Evolutionary conservation across 169 alveolate genomes (phyloP), one percentile per base, ranked within the genome.

Genomic region (Plasmodium ovale): DNA sequence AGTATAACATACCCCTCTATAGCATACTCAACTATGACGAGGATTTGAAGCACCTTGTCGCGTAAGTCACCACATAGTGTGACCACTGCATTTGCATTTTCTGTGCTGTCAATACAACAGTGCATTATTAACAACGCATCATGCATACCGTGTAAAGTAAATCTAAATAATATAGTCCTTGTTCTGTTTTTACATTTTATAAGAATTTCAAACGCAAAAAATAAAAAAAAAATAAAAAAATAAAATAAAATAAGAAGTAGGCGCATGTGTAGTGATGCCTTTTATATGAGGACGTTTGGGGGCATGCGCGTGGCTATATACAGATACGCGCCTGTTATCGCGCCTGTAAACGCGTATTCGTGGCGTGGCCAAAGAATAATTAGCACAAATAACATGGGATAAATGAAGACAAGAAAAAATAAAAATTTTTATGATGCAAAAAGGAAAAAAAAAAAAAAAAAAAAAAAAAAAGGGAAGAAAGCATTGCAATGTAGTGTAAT

Each of bases 391-490:
- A 51, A 29, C 31, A 56, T n/a, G 70, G 33, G 7, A 58, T 29
- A 42, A 31, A 72, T 37, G 47, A 44, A 72, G 87, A 72, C 87
- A 72, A 14, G 68, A 54, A 54, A 72, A 72, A 72, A 56, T 54
- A 59, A 72, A 35, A 31, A 21, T 56, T 60, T 71, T 53, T 53
- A 53, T 54, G 54, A 25, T 39, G 12, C 33, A 68, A 68, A 68
- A 60, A 23, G 29, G 4, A 9, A 1, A 65, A 65, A 14, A 14
- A n/a, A 51, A 71, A 49, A 69, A 69, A 19, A 27, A 44, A 3
- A 21, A 33, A 44, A 33, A 49, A 49, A 12, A 69, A 69, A 49
- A 69, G 25, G 25, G 31, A 69, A 68, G 31, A 37, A 27, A 33
- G 71, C 6, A 64, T 29, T 16, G 37, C n/a, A 47, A 44, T 23